phyloP scores from a whole-genome alignment of 768 basidiomycete species.

The Gymnopilus dilepis region DNA sequence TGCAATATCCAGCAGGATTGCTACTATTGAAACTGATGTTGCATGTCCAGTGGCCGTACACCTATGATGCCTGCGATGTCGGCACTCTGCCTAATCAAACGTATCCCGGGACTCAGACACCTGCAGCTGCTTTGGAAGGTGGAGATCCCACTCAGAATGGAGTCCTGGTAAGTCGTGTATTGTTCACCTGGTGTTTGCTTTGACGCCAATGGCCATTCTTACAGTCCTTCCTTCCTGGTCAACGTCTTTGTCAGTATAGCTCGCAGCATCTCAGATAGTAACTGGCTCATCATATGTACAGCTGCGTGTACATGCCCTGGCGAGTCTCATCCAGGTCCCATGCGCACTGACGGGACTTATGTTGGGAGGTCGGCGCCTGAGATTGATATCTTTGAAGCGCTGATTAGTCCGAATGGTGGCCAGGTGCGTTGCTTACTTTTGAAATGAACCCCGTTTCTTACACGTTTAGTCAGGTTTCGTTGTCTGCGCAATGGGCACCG shows the following conservation, averaged over 20 bases:
- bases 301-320: constrained; percentile 46
- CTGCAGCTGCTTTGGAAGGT: constrained; percentile 47
- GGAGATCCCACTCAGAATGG: constrained; percentile 48
- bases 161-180: constrained; percentile 32
- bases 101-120: constrained; percentile 56
- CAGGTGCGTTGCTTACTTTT: constrained; percentile 19
- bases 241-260: constrained; percentile 36
- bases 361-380: constrained; percentile 69
- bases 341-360: constrained; percentile 53
- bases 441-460: neutral
- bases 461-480: constrained; percentile 43
- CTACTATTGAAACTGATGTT: neutral
- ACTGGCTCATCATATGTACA: too few species aligned
- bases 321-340: constrained; percentile 46
- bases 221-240: constrained; percentile 75
- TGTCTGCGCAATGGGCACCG: constrained; percentile 60
- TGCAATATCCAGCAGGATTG: neutral
- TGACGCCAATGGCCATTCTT: neutral
- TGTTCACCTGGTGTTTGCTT: neutral
- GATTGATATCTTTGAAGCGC: constrained; percentile 72
- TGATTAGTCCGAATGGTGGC: constrained; percentile 34
- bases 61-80: constrained; percentile 77
- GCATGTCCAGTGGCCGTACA: constrained; percentile 62
- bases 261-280: neutral
- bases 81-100: constrained; percentile 84